Conservation (phyloP, 1,139 yeast species). For the Taiozyma sp. region DNA sequence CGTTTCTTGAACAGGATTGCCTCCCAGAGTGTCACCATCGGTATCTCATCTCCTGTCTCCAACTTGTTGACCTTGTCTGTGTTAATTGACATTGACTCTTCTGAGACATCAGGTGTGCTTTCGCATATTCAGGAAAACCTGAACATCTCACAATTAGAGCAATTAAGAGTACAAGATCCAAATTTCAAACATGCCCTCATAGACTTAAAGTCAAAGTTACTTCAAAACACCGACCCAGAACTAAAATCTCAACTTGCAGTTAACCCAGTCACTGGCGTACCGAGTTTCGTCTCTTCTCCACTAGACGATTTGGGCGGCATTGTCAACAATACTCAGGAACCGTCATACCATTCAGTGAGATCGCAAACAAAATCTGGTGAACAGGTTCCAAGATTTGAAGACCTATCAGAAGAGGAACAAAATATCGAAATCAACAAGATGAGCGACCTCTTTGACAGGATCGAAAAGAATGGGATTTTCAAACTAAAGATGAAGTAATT, state of each 20-base stretch:
- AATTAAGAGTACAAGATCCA: constrained; percentile 10
- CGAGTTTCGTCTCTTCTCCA: neutral
- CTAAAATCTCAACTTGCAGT: neutral
- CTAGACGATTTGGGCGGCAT: neutral
- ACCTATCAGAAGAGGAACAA: constrained; percentile 47
- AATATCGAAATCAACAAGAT: constrained; percentile 50
- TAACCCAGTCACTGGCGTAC: neutral
- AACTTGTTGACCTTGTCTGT: constrained; percentile 15
- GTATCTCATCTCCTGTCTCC: neutral
- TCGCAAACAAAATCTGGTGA: neutral
- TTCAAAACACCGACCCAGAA: neutral
- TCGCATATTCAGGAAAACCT: constrained; percentile 12
- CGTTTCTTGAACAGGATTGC: constrained; percentile 10
- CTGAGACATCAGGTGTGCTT: constrained; percentile 15
- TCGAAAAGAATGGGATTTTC: constrained; percentile 43
- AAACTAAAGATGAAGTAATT: constrained; percentile 32
- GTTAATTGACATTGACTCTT: constrained; percentile 16
- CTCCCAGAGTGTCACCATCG: neutral
- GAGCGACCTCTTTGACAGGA: constrained; percentile 43
- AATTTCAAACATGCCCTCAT: constrained; percentile 11
- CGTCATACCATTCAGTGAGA: neutral
- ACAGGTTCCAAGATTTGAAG: constrained; percentile 21
- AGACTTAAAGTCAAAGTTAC: constrained; percentile 6
- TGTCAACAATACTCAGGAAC: neutral
- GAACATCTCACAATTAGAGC: constrained; percentile 6